A percentile compares a stretch with the other conserved stretches of the same genome.
These are phyloP conservation scores for Hanseniaspora clermontiae DNA, from an alignment of 805 yeast species.

Conservation along the genomic window DNA sequence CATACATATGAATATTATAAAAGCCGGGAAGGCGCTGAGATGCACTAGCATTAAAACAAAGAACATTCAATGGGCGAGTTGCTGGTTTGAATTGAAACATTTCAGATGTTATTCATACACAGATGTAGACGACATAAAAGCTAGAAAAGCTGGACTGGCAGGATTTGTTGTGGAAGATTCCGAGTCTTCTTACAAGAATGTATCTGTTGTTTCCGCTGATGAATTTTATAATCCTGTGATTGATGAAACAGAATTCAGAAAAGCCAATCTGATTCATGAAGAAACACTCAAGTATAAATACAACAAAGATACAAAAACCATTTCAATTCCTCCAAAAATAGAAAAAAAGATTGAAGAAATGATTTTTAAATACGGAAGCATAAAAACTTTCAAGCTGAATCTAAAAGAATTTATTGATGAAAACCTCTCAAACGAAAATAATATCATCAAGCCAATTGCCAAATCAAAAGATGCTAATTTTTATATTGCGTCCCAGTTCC, in stretches of 20 bases:
- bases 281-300: constrained; percentile 1
- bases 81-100: neutral
- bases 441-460: constrained; percentile 18
- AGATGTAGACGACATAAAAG: neutral
- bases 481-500: constrained; percentile 64
- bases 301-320: neutral
- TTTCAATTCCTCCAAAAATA: neutral
- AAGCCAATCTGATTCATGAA: neutral
- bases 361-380: neutral
- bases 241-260: neutral
- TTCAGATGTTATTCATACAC: neutral
- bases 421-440: neutral
- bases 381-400: neutral
- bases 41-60: neutral
- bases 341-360: neutral
- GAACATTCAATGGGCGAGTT: too few relatives aligned
- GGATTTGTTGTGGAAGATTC: constrained; percentile 4
- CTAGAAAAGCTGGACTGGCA: neutral
- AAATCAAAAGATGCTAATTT: constrained; percentile 53
- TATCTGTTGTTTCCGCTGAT: neutral
- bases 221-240: neutral
- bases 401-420: constrained; percentile 1
- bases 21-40: neutral
- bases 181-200: neutral
- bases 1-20: too few relatives aligned